These are phyloP conservation scores for Neonectria faginata DNA, from an alignment of 2,329 filamentous ascomycete species.

Conservation along the genomic window DNA sequence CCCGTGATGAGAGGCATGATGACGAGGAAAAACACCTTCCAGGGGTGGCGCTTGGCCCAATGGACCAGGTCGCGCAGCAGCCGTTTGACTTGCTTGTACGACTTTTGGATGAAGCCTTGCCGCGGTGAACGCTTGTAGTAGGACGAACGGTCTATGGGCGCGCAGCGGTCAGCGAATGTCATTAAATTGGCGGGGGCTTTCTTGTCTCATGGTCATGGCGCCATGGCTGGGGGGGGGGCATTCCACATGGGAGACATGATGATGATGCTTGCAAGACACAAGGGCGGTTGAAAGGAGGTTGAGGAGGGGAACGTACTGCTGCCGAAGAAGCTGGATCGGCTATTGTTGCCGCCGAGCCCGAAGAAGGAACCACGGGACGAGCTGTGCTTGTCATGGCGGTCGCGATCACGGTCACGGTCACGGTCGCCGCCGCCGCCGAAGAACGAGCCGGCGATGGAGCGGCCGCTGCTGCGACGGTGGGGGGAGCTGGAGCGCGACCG, in stretches of 20 bases:
- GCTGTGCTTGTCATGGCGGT: constrained; percentile 54
- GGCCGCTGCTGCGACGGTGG: constrained; percentile 47
- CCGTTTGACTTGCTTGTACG: constrained; percentile 80
- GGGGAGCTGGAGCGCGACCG: constrained; percentile 54
- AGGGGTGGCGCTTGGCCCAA: constrained; percentile 84
- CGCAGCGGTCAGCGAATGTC: constrained; percentile 12
- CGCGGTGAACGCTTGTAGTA: constrained; percentile 88
- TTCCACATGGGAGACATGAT: constrained; percentile 4
- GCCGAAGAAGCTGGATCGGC: constrained; percentile 61
- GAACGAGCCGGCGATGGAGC: constrained; percentile 50
- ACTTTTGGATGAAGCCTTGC: constrained; percentile 78
- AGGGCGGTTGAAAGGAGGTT: neutral
- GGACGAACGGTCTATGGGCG: constrained; percentile 61
- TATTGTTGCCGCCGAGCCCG: constrained; percentile 57
- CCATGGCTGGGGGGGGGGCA: neutral
- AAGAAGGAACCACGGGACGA: constrained; percentile 61
- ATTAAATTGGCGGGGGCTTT: neutral
- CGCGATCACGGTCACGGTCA: constrained; percentile 27
- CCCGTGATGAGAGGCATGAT: constrained; percentile 89
- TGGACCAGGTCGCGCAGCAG: constrained; percentile 83
- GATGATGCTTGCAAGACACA: neutral
- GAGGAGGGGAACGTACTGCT: constrained; percentile 48
- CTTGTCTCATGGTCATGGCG: constrained; percentile 7
- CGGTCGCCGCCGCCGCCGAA: constrained; percentile 46
- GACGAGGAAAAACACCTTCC: constrained; percentile 88